Base-by-base conservation (phyloP, 108 stramenopile species). In the Cylindrotheca fusiformis region DNA sequence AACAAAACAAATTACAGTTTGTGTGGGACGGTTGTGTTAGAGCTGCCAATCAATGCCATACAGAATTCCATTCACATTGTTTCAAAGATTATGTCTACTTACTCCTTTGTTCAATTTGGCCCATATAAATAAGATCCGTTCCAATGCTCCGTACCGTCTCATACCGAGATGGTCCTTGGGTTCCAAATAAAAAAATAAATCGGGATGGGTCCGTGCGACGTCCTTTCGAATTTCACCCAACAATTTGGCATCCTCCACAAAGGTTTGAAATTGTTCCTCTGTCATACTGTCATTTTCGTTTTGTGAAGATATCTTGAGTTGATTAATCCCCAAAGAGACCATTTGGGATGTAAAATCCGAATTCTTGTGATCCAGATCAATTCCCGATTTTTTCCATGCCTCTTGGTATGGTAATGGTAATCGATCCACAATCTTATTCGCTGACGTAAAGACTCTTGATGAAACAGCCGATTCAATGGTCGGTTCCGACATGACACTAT, bases 91-190 rank as follows among this genome's bases (percentile, higher is more conserved):
- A 41, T 41, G 36, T 3, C 0, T 23, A 80, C 83, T 76, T 62
- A 93, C 92, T 18, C 93, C 96, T 56, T 91, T 83, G 63, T 98
- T 97, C n/a, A 95, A 68, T 69, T 95, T 95, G 50, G 94, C 93
- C 90, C 95, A 97, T 29, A 97, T 76, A 60, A 93, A 97, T 30
- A 98, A 60, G 31, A 98, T 88, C 17, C 96, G 85, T 60, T 92
- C 90, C 52, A 97, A 44, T 1, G 95, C 95, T 1, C 83, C 87
- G 70, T 96, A 85, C 41, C 93, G 76, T 52, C 89, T 72, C n/a
- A 82, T 63, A 21, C 87, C 88, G 24, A 84, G 58, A 65, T 75
- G 74, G 22, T 83, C 55, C 28, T 77, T 65, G 3, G 90, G 85
- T 58, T 90, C 86, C 44, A 91, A 66, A 72, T 87, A 96, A 69